phyloP scores from a whole-genome alignment of 257 asterid species.

The Fraxinus excelsior region DNA sequence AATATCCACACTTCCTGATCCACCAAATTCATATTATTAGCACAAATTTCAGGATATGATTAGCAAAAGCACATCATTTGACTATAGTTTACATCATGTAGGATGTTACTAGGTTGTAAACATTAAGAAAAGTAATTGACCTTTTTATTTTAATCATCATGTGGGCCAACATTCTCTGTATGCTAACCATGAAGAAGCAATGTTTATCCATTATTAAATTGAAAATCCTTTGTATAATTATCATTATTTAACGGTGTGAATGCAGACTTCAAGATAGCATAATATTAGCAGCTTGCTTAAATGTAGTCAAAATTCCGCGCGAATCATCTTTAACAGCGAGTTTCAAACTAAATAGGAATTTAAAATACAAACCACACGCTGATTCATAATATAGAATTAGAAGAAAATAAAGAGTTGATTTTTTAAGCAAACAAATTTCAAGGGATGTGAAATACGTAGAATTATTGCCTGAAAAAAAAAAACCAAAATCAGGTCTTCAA shows the following conservation, averaged over 20 bases:
- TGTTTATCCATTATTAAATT: slow-evolving; percentile 8
- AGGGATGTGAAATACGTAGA: too few species aligned
- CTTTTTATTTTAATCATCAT: slow-evolving; percentile 14
- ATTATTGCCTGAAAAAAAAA: too few species aligned
- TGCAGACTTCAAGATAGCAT: slow-evolving; percentile 6
- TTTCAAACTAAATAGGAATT: not conserved
- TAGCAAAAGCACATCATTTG: too few species aligned
- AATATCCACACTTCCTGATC: too few species aligned
- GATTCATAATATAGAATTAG: slow-evolving; percentile 9
- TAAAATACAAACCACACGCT: slow-evolving; percentile 33
- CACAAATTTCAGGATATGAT: too few species aligned
- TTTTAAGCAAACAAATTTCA: slow-evolving; percentile 35
- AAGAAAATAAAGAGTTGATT: not conserved
- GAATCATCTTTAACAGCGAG: not conserved
- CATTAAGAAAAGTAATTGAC: slow-evolving; percentile 29
- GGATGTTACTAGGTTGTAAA: slow-evolving; percentile 46
- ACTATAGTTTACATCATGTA: too few species aligned
- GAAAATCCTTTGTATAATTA: slow-evolving; percentile 2
- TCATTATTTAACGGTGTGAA: slow-evolving; percentile 9
- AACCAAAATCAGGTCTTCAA: too few species aligned
- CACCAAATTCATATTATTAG: too few species aligned
- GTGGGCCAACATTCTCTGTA: slow-evolving; percentile 40
- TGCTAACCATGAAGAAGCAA: slow-evolving; percentile 19
- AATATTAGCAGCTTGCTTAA: slow-evolving; percentile 8
- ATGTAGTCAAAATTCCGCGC: not conserved